These are phyloP conservation scores for Nothophaeocryptopus gaeumannii DNA, from an alignment of 2,329 filamentous ascomycete genomes.

Conservation along the genomic window DNA sequence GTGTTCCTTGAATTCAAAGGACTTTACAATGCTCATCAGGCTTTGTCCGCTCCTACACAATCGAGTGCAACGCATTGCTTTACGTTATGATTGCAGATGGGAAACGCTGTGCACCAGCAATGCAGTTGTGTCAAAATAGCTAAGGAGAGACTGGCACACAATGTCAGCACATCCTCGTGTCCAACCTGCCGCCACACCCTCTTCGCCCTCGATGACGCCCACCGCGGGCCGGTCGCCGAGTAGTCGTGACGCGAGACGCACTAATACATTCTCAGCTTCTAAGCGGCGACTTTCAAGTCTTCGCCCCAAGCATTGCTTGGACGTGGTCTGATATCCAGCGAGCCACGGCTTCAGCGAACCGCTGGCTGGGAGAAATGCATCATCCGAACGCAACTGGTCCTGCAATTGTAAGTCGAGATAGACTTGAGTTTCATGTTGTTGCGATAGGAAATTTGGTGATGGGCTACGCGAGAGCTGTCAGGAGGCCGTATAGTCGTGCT, in stretches of 20 bases:
- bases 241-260: slow-evolving; percentile 6
- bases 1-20: too few species aligned
- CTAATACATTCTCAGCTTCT: slow-evolving; percentile 7
- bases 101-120: too few species aligned
- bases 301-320: slow-evolving; percentile 11
- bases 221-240: slow-evolving; percentile 7
- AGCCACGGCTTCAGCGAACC: slow-evolving; percentile 13
- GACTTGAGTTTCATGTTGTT: slow-evolving; percentile 12
- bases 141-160: too few species aligned
- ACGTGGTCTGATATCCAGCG: slow-evolving; percentile 5
- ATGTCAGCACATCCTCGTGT: background rate
- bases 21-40: too few species aligned
- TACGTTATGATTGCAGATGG: too few species aligned
- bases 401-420: slow-evolving; percentile 4
- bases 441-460: slow-evolving; percentile 16
- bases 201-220: slow-evolving; percentile 9
- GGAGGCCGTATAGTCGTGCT: slow-evolving; percentile 3
- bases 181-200: slow-evolving; percentile 10
- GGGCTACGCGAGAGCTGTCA: slow-evolving; percentile 9
- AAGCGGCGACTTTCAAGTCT: slow-evolving; percentile 9
- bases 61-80: too few species aligned
- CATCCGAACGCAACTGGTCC: slow-evolving; percentile 8
- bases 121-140: too few species aligned
- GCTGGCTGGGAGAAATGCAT: slow-evolving; percentile 13
- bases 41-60: too few species aligned